Base-by-base conservation (phyloP, 768 basidiomycete species). In the Trichaptum fuscoviolaceum region DNA sequence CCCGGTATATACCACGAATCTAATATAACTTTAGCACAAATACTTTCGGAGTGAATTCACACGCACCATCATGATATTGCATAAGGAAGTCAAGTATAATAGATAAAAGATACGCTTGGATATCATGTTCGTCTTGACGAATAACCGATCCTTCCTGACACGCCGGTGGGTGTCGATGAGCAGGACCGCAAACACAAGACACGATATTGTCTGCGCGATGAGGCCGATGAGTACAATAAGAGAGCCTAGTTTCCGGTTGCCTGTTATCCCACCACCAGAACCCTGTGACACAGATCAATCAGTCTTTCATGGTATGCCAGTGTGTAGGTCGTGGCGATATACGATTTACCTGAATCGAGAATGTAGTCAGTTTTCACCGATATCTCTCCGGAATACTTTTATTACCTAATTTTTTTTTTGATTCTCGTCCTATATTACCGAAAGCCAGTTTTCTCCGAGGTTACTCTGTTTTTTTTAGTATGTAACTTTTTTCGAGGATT, bases 1-100 rank as follows among this genome's bases (percentile, higher is more conserved):
- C 70, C 15, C 76, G 77, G 64, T 77, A 77, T 25, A 74, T 58
- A 42, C 72, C 72, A 23, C 76, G 75, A 24, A 77, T 23, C 75
- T 75, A 30, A 18, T 57, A 8, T 25, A 36, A 10, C 12, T 23
- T 34, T 12, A 60, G 35, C 12, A 15, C 30, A 61, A n/a, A 30
- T 35, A 26, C 24, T 25, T 23, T 27, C n/a, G 5, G 23, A 35
- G 42, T 60, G 0, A 23, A 24, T 24, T 2, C 2, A 2, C 18
- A 69, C 74, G 23, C 1, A 77, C 77, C 8, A 77, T n/a, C n/a
- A n/a, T n/a, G n/a, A n/a, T 62, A 63, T 76, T 73, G 12, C 68
- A 68, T 1, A 66, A 57, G 0, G 76, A 77, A 0, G 64, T 71
- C 57, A 75, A 75, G 65, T 70, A 70, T 12, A 77, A 60, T 5